Base-by-base conservation (phyloP, 169 alveolate species). In the Plasmodium ovale region DNA sequence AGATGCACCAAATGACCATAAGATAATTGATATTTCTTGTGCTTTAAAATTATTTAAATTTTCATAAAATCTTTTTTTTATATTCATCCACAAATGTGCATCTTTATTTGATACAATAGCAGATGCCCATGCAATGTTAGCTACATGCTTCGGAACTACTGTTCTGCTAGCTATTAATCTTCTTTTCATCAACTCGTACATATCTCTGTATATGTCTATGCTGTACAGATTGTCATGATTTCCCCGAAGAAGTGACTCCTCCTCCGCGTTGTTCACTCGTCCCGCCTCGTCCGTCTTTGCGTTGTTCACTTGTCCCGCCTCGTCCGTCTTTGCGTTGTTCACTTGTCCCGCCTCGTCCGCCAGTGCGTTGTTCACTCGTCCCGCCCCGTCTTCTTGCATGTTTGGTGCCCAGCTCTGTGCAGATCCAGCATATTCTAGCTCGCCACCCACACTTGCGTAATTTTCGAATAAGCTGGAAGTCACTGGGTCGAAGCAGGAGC, bases 111-210 rank as follows among this genome's bases (percentile, higher is more conserved):
- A 64, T 56, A 79, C 25, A 16, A 79, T 53, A 42, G 72, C 53
- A 12, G 89, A 79, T 1, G 89, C 89, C 89, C 89, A 79, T 19
- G 89, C 64, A 27, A 79, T 79, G 42, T 79, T 79, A 0, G 89
- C 89, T 39, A 79, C 70, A 68, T 79, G 89, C 19, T 79, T 79
- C 3, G 89, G 39, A n/a, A 33, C 58, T 25, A 79, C 51, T 1
- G 29, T 27, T 12, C 12, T 37, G 58, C 65, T 79, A 23, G 23
- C 19, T 1, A 21, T 25, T 5, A 79, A 44, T 9, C 37, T 79
- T 4, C 65, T 16, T 37, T 79, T 79, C 51, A 79, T 49, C 31
- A 64, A 29, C 14, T 27, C 10, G 33, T 79, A 79, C 27, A 79
- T 51, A 27, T 56, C 49, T 23, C 60, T 64, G 47, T 79, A 79